phyloP scores from a whole-genome alignment of 2,329 filamentous ascomycete species.

The Nigrospora osmanthi region DNA sequence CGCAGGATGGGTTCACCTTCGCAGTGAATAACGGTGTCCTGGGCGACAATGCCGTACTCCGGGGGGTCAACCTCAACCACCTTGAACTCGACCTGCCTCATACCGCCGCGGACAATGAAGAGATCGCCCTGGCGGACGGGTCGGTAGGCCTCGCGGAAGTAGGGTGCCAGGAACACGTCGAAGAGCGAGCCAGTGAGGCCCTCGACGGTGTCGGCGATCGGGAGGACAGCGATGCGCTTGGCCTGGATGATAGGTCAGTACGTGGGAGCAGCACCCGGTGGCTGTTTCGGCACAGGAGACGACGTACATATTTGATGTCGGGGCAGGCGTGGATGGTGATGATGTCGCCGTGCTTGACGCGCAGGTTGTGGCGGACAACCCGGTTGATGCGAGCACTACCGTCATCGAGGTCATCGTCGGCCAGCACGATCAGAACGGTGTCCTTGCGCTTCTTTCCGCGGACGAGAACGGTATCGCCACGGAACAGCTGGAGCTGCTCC shows the following conservation, averaged over 20 bases:
- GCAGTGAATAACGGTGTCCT: slow-evolving; percentile 98
- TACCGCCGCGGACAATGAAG: slow-evolving; percentile 94
- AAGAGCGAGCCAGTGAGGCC: slow-evolving; percentile 96
- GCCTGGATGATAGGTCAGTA: slow-evolving; percentile 49
- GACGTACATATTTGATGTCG: slow-evolving; percentile 98
- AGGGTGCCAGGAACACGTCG: slow-evolving; percentile 97
- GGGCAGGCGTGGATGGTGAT: slow-evolving; percentile 96
- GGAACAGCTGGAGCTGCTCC: slow-evolving; percentile 97
- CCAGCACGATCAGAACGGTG: slow-evolving; percentile 93
- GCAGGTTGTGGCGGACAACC: slow-evolving; percentile 94
- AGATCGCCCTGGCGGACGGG: slow-evolving; percentile 95
- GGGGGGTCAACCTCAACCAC: slow-evolving; percentile 97
- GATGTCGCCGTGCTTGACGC: slow-evolving; percentile 97
- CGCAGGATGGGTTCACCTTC: slow-evolving; percentile 94
- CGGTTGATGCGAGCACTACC: slow-evolving; percentile 96
- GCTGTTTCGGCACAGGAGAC: not conserved
- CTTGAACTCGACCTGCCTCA: slow-evolving; percentile 99
- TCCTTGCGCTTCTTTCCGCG: slow-evolving; percentile 99
- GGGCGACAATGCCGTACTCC: slow-evolving; percentile 96
- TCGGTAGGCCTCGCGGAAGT: slow-evolving; percentile 98
- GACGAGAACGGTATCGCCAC: slow-evolving; percentile 94
- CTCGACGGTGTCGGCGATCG: slow-evolving; percentile 96
- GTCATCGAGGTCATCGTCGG: slow-evolving; percentile 96
- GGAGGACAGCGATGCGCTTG: slow-evolving; percentile 96
- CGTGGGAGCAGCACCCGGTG: not conserved